Evolutionary conservation across 2,329 filamentous ascomycete species (phyloP), one percentile per base, ranked within the genome.

Genomic region (Diplodia corticola): DNA sequence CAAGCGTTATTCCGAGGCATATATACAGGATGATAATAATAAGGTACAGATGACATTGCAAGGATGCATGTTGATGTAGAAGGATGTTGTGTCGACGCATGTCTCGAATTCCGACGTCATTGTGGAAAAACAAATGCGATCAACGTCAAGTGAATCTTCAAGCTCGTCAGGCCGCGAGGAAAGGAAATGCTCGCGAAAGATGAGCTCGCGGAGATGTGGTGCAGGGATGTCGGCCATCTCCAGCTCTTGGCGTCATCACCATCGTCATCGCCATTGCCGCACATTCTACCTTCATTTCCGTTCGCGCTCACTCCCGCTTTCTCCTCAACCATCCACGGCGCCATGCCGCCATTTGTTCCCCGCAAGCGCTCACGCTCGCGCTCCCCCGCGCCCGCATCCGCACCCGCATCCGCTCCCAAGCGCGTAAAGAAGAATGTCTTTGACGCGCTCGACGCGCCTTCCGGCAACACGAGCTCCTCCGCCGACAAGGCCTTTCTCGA

Each of bases 331-430:
- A n/a, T n/a, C 35, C 26, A 48, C 30, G 24, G 63, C 20, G 35
- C 50, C 53, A 67, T 67, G 65, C 65, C 65, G 35, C 65, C 65
- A 33, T 48, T 49, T 50, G 59, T 67, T 9, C 50, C 65, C 24
- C 65, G 65, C 59, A 67, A 67, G 40, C 65, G 65, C 40, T 54
- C 63, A 15, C 65, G 65, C n/a, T 51, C 53, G 37, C 54, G 44
- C 28, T 63, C 64, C 6, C 33, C 9, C 33, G 10, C 33, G 4
- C 44, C 48, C 26, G 37, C 57, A 12, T 17, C 65, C 22, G 49
- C 50, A 12, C 22, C 59, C 22, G 49, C 50, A 1, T 30, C 37
- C 6, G 17, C 48, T 40, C 54, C 64, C 33, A 67, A 64, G 33
- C 65, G 65, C 59, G 6, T 50, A 51, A 64, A 63, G 53, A 35